Evolutionary conservation across 495 filamentous ascomycete species (phyloP).

Genomic region (Xylaria intraflava): DNA sequence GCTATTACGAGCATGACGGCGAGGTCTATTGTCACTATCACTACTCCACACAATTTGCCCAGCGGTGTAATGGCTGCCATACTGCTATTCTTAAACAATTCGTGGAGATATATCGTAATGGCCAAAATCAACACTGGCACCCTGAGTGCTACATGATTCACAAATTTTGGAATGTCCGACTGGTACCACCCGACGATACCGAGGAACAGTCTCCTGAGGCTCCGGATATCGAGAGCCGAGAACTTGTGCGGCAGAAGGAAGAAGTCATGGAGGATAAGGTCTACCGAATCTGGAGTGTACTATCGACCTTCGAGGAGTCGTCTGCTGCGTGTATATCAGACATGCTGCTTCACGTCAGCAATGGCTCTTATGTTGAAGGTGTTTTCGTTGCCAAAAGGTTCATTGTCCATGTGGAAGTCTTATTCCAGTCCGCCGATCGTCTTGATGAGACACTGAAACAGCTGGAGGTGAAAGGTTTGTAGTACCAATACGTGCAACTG

Average conservation of each 20-base stretch:
- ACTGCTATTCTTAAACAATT: conserved; percentile 99
- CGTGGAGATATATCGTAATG: conserved; percentile 96
- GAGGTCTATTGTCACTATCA: conserved; percentile 98
- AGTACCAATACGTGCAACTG: not conserved
- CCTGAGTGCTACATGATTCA: conserved; percentile 99
- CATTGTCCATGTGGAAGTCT: conserved; percentile 89
- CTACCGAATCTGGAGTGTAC: conserved; percentile 94
- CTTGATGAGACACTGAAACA: conserved; percentile 65
- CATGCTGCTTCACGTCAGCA: conserved; percentile 98
- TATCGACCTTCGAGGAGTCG: conserved; percentile 95
- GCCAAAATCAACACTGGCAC: conserved; percentile 98
- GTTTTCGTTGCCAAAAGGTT: conserved; percentile 95
- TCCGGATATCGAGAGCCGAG: conserved; percentile 67
- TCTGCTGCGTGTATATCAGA: conserved; percentile 98
- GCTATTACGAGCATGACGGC: conserved; percentile 96
- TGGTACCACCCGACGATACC: conserved; percentile 45
- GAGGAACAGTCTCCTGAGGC: conserved; percentile 33
- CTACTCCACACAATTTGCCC: conserved; percentile 96
- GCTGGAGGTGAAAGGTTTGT: conserved; percentile 68
- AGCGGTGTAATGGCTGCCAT: conserved; percentile 92
- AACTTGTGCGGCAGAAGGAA: conserved; percentile 72
- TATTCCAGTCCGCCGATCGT: conserved; percentile 83
- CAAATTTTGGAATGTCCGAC: conserved; percentile 98
- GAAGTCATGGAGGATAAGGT: conserved; percentile 97
- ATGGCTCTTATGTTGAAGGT: conserved; percentile 91